These are phyloP conservation scores for Monilinia fructicola DNA, from an alignment of 2,329 filamentous ascomycete species.

Conservation along the genomic window DNA sequence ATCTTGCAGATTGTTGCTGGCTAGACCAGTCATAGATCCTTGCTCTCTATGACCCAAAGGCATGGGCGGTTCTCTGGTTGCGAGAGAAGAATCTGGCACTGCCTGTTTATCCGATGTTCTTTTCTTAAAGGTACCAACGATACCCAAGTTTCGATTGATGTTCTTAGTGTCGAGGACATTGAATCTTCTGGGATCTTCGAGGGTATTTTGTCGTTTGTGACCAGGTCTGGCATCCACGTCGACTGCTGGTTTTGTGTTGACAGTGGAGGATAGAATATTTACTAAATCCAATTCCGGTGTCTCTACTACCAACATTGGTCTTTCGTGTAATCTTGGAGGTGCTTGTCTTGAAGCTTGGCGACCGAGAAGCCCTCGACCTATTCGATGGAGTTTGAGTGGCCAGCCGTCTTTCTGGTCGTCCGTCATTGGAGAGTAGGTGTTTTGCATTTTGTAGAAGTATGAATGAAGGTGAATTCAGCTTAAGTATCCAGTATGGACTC, in stretches of 20 bases:
- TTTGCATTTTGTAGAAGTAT: neutral
- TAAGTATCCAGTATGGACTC: neutral
- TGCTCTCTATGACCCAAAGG: neutral
- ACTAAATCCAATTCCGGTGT: conserved; percentile 5
- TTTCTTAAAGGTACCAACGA: neutral
- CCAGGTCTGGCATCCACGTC: neutral
- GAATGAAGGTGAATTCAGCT: neutral
- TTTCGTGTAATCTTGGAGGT: neutral
- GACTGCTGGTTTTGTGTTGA: conserved; percentile 6
- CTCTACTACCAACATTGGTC: neutral
- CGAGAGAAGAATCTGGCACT: neutral
- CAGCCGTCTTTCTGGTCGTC: neutral
- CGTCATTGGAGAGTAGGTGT: neutral
- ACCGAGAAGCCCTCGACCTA: neutral
- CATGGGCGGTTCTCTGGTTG: neutral
- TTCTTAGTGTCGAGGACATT: conserved; percentile 7
- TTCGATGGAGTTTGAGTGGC: neutral
- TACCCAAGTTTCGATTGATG: neutral
- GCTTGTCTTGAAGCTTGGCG: neutral
- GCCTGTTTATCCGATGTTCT: neutral
- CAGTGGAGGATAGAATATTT: neutral
- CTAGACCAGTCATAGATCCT: neutral
- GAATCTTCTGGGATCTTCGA: conserved; percentile 13
- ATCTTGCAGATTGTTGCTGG: neutral
- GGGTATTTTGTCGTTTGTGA: conserved; percentile 1